Base-by-base conservation (phyloP, 169 alveolate genomes). In the Cryptosporidium baileyi region DNA sequence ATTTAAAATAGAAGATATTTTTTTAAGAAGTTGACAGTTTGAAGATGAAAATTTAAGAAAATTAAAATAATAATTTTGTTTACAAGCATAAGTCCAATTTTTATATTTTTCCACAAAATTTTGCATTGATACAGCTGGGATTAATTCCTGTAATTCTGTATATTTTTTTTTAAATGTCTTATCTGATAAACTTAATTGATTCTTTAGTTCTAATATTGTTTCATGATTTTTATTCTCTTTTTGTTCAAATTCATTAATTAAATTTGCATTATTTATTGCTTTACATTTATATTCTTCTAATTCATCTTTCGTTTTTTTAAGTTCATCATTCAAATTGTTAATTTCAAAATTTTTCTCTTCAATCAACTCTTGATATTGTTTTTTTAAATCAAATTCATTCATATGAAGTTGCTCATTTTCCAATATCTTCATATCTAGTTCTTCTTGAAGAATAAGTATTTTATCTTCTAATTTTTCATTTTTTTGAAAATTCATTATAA, bases 371-470 rank as follows among this genome's bases (percentile, higher is more conserved):
- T 80, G 41, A 19, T 82, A 41, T 49, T 36, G 59, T 30, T 57
- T 82, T 34, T 81, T 81, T 6, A 81, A 34, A 19, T 81, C 80
- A 63, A 85, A 85, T 54, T 79, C 88, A 22, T 43, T 85, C 1
- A 85, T 80, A 36, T 85, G 91, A 15, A 85, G 63, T 19, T 80
- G 85, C 26, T 85, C 91, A 47, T 85, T 85, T 85, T 85, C 91
- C 13, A 26, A 1, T 32, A 85, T 85, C 26, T 85, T 85, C 26
- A 43, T 24, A 40, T 57, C 67, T 15, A 85, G 89, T 57, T 85
- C 91, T 67, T 85, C 91, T 80, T 85, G 80, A 7, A 85, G 89
- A 15, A 60, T 45, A 13, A 38, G 19, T n/a, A 85, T 19, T 59
- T 41, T 82, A 11, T 67, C 82, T n/a, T 74, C 79, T 22, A 52